A percentile compares a stretch with the other conserved stretches of the same genome.
Evolutionary conservation across 208 protist genomes (phyloP).

Genomic region (Leishmania tropica): DNA sequence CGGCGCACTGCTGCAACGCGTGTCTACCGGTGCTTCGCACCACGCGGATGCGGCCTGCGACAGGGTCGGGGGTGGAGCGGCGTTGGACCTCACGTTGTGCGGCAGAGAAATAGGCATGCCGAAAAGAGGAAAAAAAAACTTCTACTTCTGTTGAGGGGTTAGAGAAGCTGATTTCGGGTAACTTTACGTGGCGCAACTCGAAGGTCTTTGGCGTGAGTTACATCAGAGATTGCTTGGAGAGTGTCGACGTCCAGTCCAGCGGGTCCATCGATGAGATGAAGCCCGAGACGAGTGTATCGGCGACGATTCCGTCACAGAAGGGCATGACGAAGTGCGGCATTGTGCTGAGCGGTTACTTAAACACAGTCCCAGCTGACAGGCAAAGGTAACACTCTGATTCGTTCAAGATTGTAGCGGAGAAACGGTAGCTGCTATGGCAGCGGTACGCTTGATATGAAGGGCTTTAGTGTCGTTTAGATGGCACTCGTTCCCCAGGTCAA

Average conservation of each 20-base stretch:
- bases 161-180: constrained; percentile 48
- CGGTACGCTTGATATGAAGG: constrained; percentile 67
- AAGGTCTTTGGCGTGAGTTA: constrained; percentile 52
- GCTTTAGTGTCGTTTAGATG: constrained; percentile 61
- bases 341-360: constrained; percentile 55
- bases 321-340: constrained; percentile 43
- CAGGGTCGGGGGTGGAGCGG: background rate
- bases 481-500: constrained; percentile 42
- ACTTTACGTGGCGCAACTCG: constrained; percentile 51
- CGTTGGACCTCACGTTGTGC: background rate
- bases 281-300: constrained; percentile 56
- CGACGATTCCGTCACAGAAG: constrained; percentile 41
- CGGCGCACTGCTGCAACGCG: background rate
- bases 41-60: background rate
- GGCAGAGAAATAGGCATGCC: background rate
- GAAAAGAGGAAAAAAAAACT: background rate
- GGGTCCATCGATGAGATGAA: constrained; percentile 38
- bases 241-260: constrained; percentile 30
- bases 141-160: constrained; percentile 35
- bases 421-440: constrained; percentile 42
- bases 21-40: background rate
- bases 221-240: constrained; percentile 33
- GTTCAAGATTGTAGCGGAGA: constrained; percentile 39
- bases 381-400: constrained; percentile 59
- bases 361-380: constrained; percentile 55